A percentile compares a stretch with the other conserved stretches of the same genome.
These are phyloP conservation scores for Gonapodya sp. DNA, from an alignment of 192 early-diverging fungal species.

Conservation along the genomic window DNA sequence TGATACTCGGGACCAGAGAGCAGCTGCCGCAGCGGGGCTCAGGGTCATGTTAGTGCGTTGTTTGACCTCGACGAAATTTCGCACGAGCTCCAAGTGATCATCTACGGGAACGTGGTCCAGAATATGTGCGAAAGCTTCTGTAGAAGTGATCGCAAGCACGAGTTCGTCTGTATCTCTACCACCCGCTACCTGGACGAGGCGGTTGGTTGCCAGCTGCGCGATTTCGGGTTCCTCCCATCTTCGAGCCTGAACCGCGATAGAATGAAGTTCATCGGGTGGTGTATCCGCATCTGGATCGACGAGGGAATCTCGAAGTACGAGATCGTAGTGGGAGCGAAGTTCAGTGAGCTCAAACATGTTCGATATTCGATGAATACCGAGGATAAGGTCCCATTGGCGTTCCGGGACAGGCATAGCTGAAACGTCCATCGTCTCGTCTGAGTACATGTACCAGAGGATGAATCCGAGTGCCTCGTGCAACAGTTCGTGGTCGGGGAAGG, in stretches of 20 bases:
- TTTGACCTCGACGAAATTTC: neutral
- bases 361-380: neutral
- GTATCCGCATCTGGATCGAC: neutral
- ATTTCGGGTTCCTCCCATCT: neutral
- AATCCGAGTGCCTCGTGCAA: neutral
- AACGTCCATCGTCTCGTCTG: neutral
- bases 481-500: neutral
- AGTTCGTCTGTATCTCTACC: neutral
- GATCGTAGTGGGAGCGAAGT: neutral
- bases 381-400: neutral
- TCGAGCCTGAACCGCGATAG: neutral
- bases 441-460: slow-evolving; percentile 1
- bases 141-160: neutral
- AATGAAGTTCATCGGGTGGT: neutral
- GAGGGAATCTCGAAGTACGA: neutral
- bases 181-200: neutral
- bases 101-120: neutral
- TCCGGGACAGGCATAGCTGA: neutral
- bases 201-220: neutral
- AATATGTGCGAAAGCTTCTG: neutral
- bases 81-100: neutral
- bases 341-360: neutral
- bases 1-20: neutral
- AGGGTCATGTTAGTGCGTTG: neutral
- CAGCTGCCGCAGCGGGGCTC: neutral